Conservation (phyloP, 2,329 filamentous ascomycete genomes). For the Cytospora schulzeri region DNA sequence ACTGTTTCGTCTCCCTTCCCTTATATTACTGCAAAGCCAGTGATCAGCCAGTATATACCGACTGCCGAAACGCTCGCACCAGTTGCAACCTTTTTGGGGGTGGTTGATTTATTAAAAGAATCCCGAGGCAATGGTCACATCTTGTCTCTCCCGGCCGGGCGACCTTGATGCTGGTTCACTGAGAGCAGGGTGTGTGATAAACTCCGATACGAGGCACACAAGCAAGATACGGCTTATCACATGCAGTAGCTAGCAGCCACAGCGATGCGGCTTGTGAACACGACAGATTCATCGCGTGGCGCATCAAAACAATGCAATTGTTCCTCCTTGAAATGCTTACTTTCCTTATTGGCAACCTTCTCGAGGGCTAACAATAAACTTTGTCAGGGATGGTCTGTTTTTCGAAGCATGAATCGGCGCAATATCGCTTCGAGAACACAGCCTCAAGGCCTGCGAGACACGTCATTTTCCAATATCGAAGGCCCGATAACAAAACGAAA, state of each 20-base stretch:
- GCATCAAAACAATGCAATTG: not conserved
- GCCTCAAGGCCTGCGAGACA: conserved; percentile 13
- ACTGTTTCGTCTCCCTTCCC: conserved; percentile 5
- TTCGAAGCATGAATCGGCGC: conserved; percentile 12
- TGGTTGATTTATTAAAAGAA: not conserved
- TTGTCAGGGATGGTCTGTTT: not conserved
- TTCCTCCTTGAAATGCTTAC: not conserved
- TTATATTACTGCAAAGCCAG: conserved; percentile 5
- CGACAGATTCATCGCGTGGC: not conserved
- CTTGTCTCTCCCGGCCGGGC: not conserved
- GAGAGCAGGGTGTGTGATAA: not conserved
- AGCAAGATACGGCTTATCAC: not conserved
- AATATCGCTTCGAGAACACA: conserved; percentile 22
- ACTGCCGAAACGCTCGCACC: not conserved
- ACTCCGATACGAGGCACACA: conserved; percentile 26
- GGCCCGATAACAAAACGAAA: not conserved
- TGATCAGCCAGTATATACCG: not conserved
- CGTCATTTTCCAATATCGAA: conserved; percentile 16
- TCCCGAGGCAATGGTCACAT: not conserved
- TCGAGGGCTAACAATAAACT: conserved; percentile 6
- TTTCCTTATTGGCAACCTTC: not conserved
- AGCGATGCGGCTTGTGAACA: not conserved
- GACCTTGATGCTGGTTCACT: no score
- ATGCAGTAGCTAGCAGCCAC: conserved; percentile 16
- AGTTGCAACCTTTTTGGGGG: no score